A percentile compares a stretch with the other conserved stretches of the same genome.
Conservation (phyloP, 495 filamentous ascomycete genomes). For the Emericellopsis terricola region DNA sequence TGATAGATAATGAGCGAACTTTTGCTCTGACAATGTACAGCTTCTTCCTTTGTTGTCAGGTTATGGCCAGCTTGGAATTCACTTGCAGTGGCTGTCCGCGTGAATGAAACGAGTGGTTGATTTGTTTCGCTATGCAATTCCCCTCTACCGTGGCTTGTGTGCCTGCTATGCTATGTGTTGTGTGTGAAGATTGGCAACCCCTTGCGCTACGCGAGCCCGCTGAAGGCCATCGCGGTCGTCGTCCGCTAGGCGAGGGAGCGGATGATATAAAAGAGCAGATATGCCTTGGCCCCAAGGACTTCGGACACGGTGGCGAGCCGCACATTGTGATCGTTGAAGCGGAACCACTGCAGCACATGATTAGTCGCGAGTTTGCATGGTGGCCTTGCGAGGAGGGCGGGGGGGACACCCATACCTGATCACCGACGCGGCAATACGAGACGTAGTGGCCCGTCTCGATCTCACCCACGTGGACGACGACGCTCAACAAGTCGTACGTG, state of each 20-base stretch:
- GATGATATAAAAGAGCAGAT: constrained; percentile 74
- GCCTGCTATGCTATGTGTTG: too few species aligned
- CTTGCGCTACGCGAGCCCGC: too few species aligned
- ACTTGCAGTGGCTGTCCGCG: too few species aligned
- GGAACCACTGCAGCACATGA: constrained; percentile 74
- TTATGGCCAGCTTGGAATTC: too few species aligned
- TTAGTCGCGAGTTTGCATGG: neutral
- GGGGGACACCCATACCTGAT: constrained; percentile 47
- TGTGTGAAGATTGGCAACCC: too few species aligned
- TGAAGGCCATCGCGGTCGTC: too few species aligned
- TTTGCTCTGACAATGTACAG: neutral
- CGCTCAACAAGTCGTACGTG: constrained; percentile 67
- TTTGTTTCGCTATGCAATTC: too few species aligned
- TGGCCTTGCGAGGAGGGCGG: neutral
- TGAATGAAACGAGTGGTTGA: too few species aligned
- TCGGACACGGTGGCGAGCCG: constrained; percentile 59
- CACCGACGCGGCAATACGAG: constrained; percentile 62
- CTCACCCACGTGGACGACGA: constrained; percentile 73
- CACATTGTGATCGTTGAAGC: constrained; percentile 83
- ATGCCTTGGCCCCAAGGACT: constrained; percentile 66
- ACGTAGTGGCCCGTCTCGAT: constrained; percentile 82
- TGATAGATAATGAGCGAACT: too few species aligned
- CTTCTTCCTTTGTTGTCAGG: too few species aligned
- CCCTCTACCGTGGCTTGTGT: too few species aligned
- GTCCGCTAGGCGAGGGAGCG: constrained; percentile 34